Evolutionary conservation across 2,329 filamentous ascomycete genomes (phyloP), one percentile per base, ranked within the genome.

Genomic region (Colletotrichum aenigma): DNA sequence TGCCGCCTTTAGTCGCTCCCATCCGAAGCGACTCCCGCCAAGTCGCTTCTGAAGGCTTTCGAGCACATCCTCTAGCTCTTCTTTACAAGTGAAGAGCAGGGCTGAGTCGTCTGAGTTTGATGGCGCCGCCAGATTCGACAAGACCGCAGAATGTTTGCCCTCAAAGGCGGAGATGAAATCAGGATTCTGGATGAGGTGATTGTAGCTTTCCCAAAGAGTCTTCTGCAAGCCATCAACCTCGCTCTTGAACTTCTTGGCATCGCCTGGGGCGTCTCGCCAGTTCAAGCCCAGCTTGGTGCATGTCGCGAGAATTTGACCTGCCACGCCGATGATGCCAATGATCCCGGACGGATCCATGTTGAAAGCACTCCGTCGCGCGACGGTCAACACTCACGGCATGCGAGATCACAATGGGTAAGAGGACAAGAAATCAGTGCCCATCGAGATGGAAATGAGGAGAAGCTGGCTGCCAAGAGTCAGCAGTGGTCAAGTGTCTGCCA

Each of bases 161-260:
- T 77, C 38, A 26, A 81, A 81, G 7, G 79, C 79, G 38, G 71
- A 68, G 24, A 55, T 73, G 21, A 81, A 81, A 18, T 80, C 77
- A 3, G 66, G 24, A 66, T 81, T 76, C 3, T 74, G 30, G 36
- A 80, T 24, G 55, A 79, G 36, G 30, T 76, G 72, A 4, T 28
- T 55, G 16, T 75, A 26, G 2, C 66, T 73, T 38, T 78, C 76
- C 18, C 30, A 75, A 1, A 78, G 66, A 58, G 74, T 71, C 2
- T 67, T 70, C 21, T 67, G 72, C n/a, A 78, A 60, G 5, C 16
- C 21, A 5, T 71, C 67, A 3, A 78, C 28, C 70, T 78, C 77
- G 4, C n/a, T 24, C 32, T 72, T 30, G 21, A 77, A 73, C 43
- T 30, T 71, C 21, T 52, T 70, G 6, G 48, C 61, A 4, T 79